phyloP scores from a whole-genome alignment of 257 asterid species.

The Jaltomata sinuosa region DNA sequence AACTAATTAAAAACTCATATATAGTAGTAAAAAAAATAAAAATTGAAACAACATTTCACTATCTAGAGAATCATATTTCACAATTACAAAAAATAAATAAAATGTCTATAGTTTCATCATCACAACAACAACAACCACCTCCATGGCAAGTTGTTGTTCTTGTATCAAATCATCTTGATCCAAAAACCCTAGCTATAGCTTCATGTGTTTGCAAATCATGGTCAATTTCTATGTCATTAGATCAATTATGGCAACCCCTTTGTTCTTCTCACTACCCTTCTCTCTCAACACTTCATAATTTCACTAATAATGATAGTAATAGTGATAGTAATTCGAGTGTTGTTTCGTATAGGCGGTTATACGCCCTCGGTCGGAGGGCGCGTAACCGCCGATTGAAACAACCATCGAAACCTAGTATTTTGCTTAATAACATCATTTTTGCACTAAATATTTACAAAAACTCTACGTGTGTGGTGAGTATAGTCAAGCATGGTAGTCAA shows the following conservation, averaged over 20 bases:
- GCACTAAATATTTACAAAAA: slow-evolving; percentile 33
- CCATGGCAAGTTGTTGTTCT: slow-evolving; percentile 71
- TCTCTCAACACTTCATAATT: slow-evolving; percentile 41
- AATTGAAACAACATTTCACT: background rate
- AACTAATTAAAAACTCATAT: background rate
- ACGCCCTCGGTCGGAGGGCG: slow-evolving; percentile 46
- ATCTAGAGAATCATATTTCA: background rate
- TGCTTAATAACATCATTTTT: slow-evolving; percentile 29
- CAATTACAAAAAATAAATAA: background rate
- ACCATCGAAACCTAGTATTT: slow-evolving; percentile 43
- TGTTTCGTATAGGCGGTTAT: slow-evolving; percentile 39
- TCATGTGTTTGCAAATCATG: slow-evolving; percentile 64
- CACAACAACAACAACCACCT: slow-evolving; percentile 13
- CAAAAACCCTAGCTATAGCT: slow-evolving; percentile 50
- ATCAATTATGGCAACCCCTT: slow-evolving; percentile 70
- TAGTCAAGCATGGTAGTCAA: slow-evolving; percentile 20
- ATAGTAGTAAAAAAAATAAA: no score
- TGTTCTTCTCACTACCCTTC: slow-evolving; percentile 54
- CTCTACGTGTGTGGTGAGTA: slow-evolving; percentile 11
- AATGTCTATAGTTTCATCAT: background rate
- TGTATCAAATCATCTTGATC: slow-evolving; percentile 46
- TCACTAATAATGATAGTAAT: no score
- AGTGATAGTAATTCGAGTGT: background rate
- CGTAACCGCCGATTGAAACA: slow-evolving; percentile 27
- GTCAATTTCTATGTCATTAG: slow-evolving; percentile 49